phyloP scores from a whole-genome alignment of 2,329 filamentous ascomycete genomes.

The Elsinoe arachidis region DNA sequence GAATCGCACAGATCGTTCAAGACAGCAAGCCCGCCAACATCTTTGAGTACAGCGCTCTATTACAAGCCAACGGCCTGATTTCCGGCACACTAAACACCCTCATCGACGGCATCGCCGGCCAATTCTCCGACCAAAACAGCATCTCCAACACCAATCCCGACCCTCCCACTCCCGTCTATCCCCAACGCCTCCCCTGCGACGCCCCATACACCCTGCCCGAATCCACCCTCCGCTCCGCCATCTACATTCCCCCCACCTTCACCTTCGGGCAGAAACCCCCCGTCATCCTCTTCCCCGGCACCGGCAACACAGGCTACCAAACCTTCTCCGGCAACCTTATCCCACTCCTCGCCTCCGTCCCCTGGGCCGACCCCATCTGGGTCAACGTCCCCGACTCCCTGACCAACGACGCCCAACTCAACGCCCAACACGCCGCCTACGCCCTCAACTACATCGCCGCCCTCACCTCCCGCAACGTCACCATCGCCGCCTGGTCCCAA shows the following conservation, averaged over 20 bases:
- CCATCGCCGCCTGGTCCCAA: slow-evolving; percentile 48
- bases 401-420: slow-evolving; percentile 42
- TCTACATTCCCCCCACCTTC: slow-evolving; percentile 45
- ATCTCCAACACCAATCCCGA: slow-evolving; percentile 23
- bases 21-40: slow-evolving; percentile 22
- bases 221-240: slow-evolving; percentile 39
- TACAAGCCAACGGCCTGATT: slow-evolving; percentile 25
- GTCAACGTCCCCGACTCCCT: slow-evolving; percentile 45
- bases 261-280: slow-evolving; percentile 39
- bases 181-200: slow-evolving; percentile 32
- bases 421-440: slow-evolving; percentile 49
- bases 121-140: slow-evolving; percentile 21
- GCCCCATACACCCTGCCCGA: slow-evolving; percentile 43
- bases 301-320: slow-evolving; percentile 40
- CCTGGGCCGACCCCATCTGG: slow-evolving; percentile 45
- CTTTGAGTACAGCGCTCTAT: slow-evolving; percentile 20
- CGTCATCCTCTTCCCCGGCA: slow-evolving; percentile 47
- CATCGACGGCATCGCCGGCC: slow-evolving; percentile 19
- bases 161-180: slow-evolving; percentile 29
- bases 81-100: slow-evolving; percentile 20
- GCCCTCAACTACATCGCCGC: slow-evolving; percentile 48
- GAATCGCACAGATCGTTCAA: slow-evolving; percentile 17
- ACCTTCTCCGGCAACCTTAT: slow-evolving; percentile 42
- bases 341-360: slow-evolving; percentile 37
- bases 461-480: slow-evolving; percentile 33